Conservation (phyloP, 495 filamentous ascomycete species). For the Recurvomyces mirabilis region DNA sequence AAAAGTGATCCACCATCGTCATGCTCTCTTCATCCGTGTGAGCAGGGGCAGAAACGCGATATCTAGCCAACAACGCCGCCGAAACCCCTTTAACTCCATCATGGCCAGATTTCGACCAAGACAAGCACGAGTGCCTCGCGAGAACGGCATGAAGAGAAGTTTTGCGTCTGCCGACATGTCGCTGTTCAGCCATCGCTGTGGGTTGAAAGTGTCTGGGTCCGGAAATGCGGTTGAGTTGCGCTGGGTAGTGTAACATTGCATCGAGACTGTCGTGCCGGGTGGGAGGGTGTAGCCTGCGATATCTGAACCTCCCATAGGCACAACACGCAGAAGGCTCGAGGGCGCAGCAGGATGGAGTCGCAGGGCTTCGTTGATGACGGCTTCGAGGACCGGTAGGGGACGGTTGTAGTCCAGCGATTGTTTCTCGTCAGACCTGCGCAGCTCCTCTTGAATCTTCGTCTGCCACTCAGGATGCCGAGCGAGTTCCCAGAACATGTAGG, state of each 20-base stretch:
- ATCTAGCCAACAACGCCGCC: neutral
- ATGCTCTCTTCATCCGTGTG: neutral
- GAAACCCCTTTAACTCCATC: slow-evolving; percentile 2
- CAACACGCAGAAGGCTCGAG: slow-evolving; percentile 1
- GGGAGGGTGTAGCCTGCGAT: neutral
- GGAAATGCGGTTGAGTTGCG: slow-evolving; percentile 1
- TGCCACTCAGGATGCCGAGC: slow-evolving; percentile 2
- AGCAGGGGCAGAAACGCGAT: neutral
- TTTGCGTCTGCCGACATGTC: slow-evolving; percentile 6
- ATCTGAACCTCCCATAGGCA: neutral
- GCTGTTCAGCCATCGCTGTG: slow-evolving; percentile 8
- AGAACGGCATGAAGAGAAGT: slow-evolving; percentile 8
- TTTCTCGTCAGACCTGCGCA: neutral
- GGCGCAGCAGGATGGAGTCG: slow-evolving; percentile 8
- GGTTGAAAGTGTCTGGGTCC: slow-evolving; percentile 9
- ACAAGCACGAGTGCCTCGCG: slow-evolving; percentile 7
- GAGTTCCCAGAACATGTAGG: slow-evolving; percentile 11
- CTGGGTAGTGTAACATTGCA: slow-evolving; percentile 10
- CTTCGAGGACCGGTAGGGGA: neutral
- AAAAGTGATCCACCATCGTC: neutral
- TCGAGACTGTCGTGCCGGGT: neutral
- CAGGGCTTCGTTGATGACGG: slow-evolving; percentile 5
- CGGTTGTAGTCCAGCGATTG: neutral
- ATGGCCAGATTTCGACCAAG: slow-evolving; percentile 8
- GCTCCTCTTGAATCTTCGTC: neutral